phyloP scores from a whole-genome alignment of 2,329 filamentous ascomycete species.

The Colletotrichum viniferum region DNA sequence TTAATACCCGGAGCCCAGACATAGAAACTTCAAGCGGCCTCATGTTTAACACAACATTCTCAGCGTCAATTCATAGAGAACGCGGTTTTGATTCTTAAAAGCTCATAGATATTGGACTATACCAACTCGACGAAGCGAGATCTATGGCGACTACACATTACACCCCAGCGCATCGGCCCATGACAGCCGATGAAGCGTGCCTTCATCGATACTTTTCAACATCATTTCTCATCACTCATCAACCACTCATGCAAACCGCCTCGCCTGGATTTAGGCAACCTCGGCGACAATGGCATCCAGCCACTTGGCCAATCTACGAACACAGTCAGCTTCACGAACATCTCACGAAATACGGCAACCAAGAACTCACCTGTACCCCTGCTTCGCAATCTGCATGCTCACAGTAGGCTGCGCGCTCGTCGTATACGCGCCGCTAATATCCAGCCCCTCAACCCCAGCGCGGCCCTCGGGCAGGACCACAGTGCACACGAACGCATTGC shows the following conservation, averaged over 20 bases:
- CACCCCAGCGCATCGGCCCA: not conserved
- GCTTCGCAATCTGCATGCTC: slow-evolving; percentile 49
- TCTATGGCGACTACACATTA: not conserved
- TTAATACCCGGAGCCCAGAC: not conserved
- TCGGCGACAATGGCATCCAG: slow-evolving; percentile 18
- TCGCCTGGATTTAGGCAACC: not conserved
- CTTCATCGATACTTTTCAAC: not conserved
- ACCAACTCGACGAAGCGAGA: not conserved
- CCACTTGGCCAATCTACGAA: slow-evolving; percentile 7
- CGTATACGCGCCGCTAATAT: slow-evolving; percentile 44
- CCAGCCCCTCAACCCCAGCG: slow-evolving; percentile 40
- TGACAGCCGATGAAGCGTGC: not conserved
- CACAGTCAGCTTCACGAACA: not conserved
- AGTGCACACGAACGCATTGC: slow-evolving; percentile 47
- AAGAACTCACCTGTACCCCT: slow-evolving; percentile 37
- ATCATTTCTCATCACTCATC: not conserved
- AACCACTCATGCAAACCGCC: not conserved
- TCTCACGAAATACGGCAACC: too few species aligned
- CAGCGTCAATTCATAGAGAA: rapidly evolving
- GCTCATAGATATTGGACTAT: not conserved
- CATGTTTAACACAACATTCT: rapidly evolving
- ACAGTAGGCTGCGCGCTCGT: slow-evolving; percentile 41
- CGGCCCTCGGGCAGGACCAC: slow-evolving; percentile 43
- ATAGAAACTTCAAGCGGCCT: not conserved
- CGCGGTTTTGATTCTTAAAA: not conserved